Evolutionary conservation across 148 eudicot species (phyloP).

Genomic region (Camellia sinensis): DNA sequence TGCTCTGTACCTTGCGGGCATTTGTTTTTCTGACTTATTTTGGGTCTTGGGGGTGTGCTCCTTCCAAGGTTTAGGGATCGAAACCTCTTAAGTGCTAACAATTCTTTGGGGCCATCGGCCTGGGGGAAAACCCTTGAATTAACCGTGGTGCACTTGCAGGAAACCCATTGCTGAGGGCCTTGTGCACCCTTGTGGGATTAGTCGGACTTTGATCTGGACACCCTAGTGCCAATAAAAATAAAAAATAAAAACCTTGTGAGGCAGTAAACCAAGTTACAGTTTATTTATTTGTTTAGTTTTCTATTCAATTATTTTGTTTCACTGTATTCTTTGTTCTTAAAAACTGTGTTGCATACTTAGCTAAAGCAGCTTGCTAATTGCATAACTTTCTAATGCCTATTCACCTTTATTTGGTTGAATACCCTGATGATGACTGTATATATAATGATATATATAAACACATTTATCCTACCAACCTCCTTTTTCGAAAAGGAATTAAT

Average conservation of each 20-base stretch:
- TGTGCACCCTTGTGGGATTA: too few species aligned
- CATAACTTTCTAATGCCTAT: neutral
- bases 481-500: neutral
- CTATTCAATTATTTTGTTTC: neutral
- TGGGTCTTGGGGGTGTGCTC: neutral
- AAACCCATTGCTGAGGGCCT: too few species aligned
- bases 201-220: too few species aligned
- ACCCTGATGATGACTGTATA: neutral
- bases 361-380: constrained; percentile 7
- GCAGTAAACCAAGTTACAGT: neutral
- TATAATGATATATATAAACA: neutral
- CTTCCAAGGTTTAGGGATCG: too few species aligned
- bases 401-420: constrained; percentile 9
- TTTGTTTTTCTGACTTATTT: neutral
- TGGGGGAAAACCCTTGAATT: too few species aligned
- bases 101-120: too few species aligned
- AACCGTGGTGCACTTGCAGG: too few species aligned
- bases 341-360: neutral
- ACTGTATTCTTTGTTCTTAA: neutral
- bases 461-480: neutral
- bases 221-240: too few species aligned
- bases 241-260: neutral
- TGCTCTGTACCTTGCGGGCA: neutral
- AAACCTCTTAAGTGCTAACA: too few species aligned
- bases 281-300: neutral